A percentile compares a stretch with the other conserved stretches of the same genome.
phyloP scores from a whole-genome alignment of 768 basidiomycete species.

The Boletus barrowsii region DNA sequence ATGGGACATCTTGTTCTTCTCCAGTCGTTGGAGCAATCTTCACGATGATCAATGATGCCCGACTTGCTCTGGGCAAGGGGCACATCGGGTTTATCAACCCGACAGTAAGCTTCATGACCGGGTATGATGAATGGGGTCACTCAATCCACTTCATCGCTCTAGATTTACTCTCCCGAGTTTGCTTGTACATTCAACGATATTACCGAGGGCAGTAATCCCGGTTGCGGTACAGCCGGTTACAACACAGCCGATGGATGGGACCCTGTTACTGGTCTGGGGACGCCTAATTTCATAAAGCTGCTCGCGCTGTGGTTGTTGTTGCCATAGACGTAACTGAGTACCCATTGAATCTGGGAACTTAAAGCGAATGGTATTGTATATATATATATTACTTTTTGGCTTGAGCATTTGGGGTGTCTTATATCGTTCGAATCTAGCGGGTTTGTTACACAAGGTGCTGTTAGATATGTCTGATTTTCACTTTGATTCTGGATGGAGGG shows the following conservation, averaged over 20 bases:
- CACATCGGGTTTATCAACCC: slow-evolving; percentile 23
- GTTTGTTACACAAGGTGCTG: too few relatives aligned
- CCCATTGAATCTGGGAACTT: not conserved
- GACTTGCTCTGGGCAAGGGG: slow-evolving; percentile 30
- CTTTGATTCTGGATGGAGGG: too few relatives aligned
- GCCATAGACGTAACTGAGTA: slow-evolving; percentile 1
- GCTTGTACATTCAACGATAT: slow-evolving; percentile 38
- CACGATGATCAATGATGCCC: slow-evolving; percentile 40
- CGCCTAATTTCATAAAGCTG: slow-evolving; percentile 41
- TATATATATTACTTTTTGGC: not conserved
- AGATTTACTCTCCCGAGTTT: slow-evolving; percentile 10
- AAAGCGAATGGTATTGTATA: not conserved
- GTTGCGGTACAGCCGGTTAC: slow-evolving; percentile 42
- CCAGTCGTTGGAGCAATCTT: slow-evolving; percentile 34
- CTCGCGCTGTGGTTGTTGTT: slow-evolving; percentile 35
- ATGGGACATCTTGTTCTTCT: slow-evolving; percentile 34
- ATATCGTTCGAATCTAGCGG: too few relatives aligned
- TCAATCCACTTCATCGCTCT: not conserved
- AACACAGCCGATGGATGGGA: slow-evolving; percentile 37
- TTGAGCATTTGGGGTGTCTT: too few relatives aligned
- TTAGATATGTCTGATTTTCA: too few relatives aligned
- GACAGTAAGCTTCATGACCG: not conserved
- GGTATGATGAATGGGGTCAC: not conserved
- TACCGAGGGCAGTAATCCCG: slow-evolving; percentile 41
- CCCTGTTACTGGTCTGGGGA: slow-evolving; percentile 46